A percentile compares a stretch with the other conserved stretches of the same genome.
These are phyloP conservation scores for Rosa rugosa DNA, from an alignment of 306 rosid species.

Conservation along the genomic window DNA sequence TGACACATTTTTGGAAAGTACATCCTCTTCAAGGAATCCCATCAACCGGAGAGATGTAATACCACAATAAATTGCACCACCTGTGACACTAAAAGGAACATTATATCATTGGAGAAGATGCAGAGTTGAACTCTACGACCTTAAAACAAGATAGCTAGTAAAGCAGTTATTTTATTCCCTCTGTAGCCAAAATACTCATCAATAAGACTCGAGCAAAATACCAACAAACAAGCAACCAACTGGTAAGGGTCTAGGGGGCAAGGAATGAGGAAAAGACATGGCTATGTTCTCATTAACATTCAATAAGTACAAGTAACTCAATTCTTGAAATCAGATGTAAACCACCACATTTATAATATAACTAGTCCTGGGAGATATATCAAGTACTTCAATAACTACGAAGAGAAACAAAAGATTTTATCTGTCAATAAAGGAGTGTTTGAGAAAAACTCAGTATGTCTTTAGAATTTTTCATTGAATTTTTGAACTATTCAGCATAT, in stretches of 20 bases:
- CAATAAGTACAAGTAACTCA: background rate
- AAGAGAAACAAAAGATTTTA: background rate
- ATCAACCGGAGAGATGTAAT: slow-evolving; percentile 81
- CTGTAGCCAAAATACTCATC: background rate
- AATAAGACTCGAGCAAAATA: background rate
- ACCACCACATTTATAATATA: background rate
- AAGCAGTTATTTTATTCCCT: background rate
- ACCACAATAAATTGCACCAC: slow-evolving; percentile 92
- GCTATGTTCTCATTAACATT: background rate
- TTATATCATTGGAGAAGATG: slow-evolving; percentile 36
- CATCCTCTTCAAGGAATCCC: slow-evolving; percentile 80
- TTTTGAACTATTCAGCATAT: background rate
- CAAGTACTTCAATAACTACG: background rate
- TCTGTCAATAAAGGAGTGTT: background rate
- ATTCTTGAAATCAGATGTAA: background rate
- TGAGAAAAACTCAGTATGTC: background rate
- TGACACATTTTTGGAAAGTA: slow-evolving; percentile 43
- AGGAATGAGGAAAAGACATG: background rate
- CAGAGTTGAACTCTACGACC: slow-evolving; percentile 13
- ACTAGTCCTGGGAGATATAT: background rate
- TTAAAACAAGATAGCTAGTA: background rate
- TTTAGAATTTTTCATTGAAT: background rate
- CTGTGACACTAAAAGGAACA: slow-evolving; percentile 66
- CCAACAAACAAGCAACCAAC: slow-evolving; percentile 5
- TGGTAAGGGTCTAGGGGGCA: background rate